phyloP scores from a whole-genome alignment of 2,329 filamentous ascomycete genomes.

The Talaromyces sp. region DNA sequence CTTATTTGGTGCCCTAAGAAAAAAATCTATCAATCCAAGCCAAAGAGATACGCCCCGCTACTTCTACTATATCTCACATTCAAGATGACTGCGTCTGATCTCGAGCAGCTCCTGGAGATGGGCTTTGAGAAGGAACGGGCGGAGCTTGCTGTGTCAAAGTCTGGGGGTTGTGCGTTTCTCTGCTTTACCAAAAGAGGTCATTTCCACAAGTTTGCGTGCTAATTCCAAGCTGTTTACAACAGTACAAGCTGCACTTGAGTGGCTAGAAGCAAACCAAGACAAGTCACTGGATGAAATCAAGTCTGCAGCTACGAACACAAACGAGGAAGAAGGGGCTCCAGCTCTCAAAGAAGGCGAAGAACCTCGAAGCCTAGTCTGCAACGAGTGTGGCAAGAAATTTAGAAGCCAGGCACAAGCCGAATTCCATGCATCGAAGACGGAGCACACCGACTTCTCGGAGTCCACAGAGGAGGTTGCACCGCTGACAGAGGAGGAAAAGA shows the following conservation, averaged over 20 bases:
- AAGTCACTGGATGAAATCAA: conserved; percentile 80
- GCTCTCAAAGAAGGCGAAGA: conserved; percentile 67
- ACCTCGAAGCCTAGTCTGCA: conserved; percentile 82
- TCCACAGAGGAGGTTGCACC: conserved; percentile 90
- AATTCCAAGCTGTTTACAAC: conserved; percentile 4
- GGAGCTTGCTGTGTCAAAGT: conserved; percentile 78
- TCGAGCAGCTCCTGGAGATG: conserved; percentile 62
- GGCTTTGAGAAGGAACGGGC: conserved; percentile 80
- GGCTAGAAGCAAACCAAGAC: conserved; percentile 89
- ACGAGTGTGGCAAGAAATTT: conserved; percentile 92
- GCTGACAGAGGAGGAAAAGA: conserved; percentile 88
- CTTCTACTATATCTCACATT: background rate
- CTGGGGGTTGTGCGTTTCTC: conserved; percentile 65
- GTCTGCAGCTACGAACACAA: conserved; percentile 49
- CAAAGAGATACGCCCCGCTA: too few species aligned
- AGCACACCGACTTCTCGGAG: conserved; percentile 87
- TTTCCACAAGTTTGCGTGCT: background rate
- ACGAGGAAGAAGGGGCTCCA: conserved; percentile 55
- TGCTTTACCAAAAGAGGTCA: background rate
- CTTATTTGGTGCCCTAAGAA: too few species aligned
- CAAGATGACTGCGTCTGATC: conserved; percentile 48
- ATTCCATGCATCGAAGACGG: conserved; percentile 87
- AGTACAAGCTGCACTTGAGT: conserved; percentile 89
- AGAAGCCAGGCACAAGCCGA: conserved; percentile 75
- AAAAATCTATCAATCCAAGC: too few species aligned